phyloP scores from a whole-genome alignment of 768 basidiomycete genomes.

The Plicaturopsis crispa region DNA sequence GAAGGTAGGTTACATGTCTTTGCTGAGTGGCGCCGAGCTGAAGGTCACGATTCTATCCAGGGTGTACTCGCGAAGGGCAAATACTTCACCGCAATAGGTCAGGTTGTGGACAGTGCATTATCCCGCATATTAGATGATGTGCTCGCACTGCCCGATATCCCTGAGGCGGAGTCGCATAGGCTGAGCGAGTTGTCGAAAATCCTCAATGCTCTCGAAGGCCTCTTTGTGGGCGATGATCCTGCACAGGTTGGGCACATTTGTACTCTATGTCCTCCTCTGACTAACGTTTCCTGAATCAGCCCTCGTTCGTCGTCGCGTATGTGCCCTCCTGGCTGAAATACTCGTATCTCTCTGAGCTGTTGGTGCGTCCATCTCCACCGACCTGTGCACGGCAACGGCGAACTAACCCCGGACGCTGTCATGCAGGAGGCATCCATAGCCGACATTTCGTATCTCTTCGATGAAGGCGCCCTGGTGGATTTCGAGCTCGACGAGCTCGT shows the following conservation, averaged over 20 bases:
- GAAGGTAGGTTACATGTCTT: constrained; percentile 69
- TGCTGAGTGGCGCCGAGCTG: too few relatives aligned
- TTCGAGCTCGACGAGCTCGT: constrained; percentile 82
- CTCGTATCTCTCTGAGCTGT: constrained; percentile 85
- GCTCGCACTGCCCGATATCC: constrained; percentile 75
- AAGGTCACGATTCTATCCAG: constrained; percentile 34
- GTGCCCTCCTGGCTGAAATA: constrained; percentile 95
- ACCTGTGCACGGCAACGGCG: not conserved
- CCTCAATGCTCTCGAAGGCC: constrained; percentile 68
- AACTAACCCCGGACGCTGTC: not conserved
- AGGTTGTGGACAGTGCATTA: constrained; percentile 61
- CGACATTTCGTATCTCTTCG: constrained; percentile 88
- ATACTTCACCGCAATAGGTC: constrained; percentile 67
- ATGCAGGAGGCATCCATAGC: constrained; percentile 83
- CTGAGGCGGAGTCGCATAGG: constrained; percentile 78
- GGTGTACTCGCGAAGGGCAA: constrained; percentile 60
- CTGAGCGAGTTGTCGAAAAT: constrained; percentile 79
- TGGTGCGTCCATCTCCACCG: constrained; percentile 46
- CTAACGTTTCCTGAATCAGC: constrained; percentile 25
- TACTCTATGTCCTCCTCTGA: not conserved
- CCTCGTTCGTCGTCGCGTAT: constrained; percentile 73
- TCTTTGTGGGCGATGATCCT: constrained; percentile 67
- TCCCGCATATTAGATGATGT: constrained; percentile 64
- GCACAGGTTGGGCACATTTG: constrained; percentile 36
- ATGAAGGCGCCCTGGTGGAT: constrained; percentile 85